phyloP scores from a whole-genome alignment of 805 yeast species.

The Metschnikowia colocasiae region DNA sequence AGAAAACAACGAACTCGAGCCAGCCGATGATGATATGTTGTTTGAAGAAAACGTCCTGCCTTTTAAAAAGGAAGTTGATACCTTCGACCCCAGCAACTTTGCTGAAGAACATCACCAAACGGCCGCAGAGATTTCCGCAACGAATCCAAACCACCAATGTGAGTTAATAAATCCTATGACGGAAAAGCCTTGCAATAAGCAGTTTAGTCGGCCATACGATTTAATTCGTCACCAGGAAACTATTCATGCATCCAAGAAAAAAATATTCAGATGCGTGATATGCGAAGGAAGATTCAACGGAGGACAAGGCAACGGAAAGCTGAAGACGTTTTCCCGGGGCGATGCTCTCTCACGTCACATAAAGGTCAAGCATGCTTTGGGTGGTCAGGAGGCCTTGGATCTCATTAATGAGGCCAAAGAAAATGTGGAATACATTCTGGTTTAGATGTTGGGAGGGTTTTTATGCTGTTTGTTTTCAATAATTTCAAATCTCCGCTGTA shows the following conservation, averaged over 20 bases:
- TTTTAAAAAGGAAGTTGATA: neutral
- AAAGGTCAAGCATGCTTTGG: conserved; percentile 80
- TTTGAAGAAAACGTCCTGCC: neutral
- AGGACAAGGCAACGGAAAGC: conserved; percentile 49
- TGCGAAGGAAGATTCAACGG: conserved; percentile 45
- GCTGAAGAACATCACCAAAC: conserved; percentile 18
- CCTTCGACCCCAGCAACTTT: neutral
- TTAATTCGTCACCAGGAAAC: conserved; percentile 46
- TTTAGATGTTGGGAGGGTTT: neutral
- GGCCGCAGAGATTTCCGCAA: conserved; percentile 32
- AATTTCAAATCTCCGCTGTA: conserved; percentile 1
- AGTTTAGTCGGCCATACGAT: conserved; percentile 70
- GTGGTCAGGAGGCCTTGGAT: conserved; percentile 61
- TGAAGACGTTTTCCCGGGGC: conserved; percentile 44
- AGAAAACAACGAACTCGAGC: neutral
- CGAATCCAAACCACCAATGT: conserved; percentile 51
- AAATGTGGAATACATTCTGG: conserved; percentile 58
- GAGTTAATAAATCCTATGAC: conserved; percentile 56
- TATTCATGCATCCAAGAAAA: conserved; percentile 45
- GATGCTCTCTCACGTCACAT: conserved; percentile 46
- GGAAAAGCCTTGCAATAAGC: conserved; percentile 64
- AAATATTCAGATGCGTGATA: conserved; percentile 43
- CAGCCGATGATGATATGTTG: conserved; percentile 1
- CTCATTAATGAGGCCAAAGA: conserved; percentile 74
- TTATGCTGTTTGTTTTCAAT: conserved; percentile 3